A percentile compares a stretch with the other conserved stretches of the same genome.
Conservation (phyloP, 140 eudicot species). For the Senecio squalidus region DNA sequence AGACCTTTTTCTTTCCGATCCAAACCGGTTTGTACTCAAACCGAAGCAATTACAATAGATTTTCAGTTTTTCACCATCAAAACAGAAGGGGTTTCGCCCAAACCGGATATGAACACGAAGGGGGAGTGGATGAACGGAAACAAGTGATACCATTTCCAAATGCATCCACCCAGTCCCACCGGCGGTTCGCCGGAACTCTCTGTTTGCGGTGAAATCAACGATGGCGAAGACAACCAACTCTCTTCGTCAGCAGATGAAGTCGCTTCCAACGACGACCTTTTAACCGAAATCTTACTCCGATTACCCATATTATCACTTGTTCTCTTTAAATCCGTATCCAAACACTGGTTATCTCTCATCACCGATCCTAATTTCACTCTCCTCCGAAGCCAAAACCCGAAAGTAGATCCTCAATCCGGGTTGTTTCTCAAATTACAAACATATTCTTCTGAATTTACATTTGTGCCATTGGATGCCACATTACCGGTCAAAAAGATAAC, state of each 20-base stretch:
- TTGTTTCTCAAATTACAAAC: not conserved
- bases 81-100: too few species aligned
- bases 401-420: not conserved
- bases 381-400: not conserved
- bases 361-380: not conserved
- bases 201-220: too few species aligned
- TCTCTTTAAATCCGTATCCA: not conserved
- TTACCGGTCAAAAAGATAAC: not conserved
- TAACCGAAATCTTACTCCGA: constrained; percentile 10
- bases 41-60: too few species aligned
- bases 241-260: not conserved
- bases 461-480: not conserved
- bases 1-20: too few species aligned
- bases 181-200: too few species aligned
- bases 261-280: constrained; percentile 2
- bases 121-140: too few species aligned
- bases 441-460: not conserved
- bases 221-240: too few species aligned
- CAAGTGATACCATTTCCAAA: too few species aligned
- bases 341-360: constrained; percentile 1
- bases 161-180: too few species aligned
- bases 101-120: too few species aligned
- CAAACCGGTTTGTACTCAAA: too few species aligned
- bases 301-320: not conserved
- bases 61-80: too few species aligned